Base-by-base conservation (phyloP, 768 basidiomycete species). In the Kwoniella botswanensis region DNA sequence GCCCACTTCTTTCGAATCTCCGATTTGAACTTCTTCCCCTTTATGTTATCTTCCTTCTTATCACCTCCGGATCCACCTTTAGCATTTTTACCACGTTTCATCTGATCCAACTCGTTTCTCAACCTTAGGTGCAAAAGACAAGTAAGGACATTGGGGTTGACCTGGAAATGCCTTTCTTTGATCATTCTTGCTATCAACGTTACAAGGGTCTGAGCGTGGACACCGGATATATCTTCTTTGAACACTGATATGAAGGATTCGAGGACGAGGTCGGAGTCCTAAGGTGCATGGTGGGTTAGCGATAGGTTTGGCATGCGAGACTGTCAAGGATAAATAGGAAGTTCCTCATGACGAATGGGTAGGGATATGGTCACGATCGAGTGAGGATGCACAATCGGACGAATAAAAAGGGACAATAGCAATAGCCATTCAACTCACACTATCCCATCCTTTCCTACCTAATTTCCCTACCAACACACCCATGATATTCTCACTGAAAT, bases 111-210 rank as follows among this genome's bases (percentile, higher is more conserved):
- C 81, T 98, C 95, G 71, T 88, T 91, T 83, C 92, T 91, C 50
- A 99, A 87, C 17, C 95, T 91, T 55, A 99, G 87, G 77, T 92
- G 88, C 63, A 93, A 86, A 3, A 99, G 88, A 81, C 92, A 93
- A 15, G 90, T 88, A 57, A 98, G 87, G 57, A 94, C 92, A 70
- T 92, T 90, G 10, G 96, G 93, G 79, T 95, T 91, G 53, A 98
- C 90, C 73, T 90, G 90, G 85, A 92, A 99, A 73, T 89, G 89
- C 42, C 90, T 90, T 80, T 97, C 96, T 83, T 96, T 98, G 82
- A 97, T 89, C 92, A 98, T 98, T 70, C 94, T 89, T 76, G 97
- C 94, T 72, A 99, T 84, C 50, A 98, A 86, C 56, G 94, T 92
- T 53, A 98, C 93, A 68, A 90, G 86, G 82, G 97, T 93, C 68